These are phyloP conservation scores for Fusarium piperis DNA, from an alignment of 2,329 filamentous ascomycete genomes.

Conservation along the genomic window DNA sequence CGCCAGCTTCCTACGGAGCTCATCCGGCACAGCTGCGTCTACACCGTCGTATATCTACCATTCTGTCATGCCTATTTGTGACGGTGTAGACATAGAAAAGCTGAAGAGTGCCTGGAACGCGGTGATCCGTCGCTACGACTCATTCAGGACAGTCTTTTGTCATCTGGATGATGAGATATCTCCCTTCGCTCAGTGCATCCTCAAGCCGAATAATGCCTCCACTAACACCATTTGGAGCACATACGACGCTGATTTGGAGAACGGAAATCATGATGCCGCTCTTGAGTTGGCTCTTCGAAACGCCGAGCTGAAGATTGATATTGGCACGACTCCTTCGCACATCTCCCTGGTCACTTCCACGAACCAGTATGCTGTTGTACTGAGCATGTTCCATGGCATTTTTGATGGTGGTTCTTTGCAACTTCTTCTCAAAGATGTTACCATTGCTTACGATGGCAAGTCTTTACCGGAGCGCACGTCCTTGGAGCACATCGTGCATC, in stretches of 20 bases:
- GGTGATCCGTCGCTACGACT: neutral
- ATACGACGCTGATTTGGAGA: neutral
- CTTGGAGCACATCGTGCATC: constrained; percentile 1
- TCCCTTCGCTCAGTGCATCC: constrained; percentile 4
- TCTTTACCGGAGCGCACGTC: neutral
- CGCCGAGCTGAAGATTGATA: neutral
- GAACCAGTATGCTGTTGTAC: neutral
- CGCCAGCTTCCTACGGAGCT: neutral
- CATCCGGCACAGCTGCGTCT: neutral
- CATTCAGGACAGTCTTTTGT: constrained; percentile 2
- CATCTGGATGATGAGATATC: neutral
- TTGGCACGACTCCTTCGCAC: neutral
- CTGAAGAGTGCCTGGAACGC: neutral
- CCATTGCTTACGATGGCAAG: neutral
- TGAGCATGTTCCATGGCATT: constrained; percentile 8
- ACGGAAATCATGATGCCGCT: neutral
- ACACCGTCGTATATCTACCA: neutral
- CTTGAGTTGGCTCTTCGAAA: constrained; percentile 1
- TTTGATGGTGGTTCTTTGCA: constrained; percentile 6
- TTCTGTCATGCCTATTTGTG: neutral
- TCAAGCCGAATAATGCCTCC: neutral
- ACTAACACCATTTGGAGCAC: neutral
- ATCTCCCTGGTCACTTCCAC: neutral
- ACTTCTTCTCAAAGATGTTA: neutral
- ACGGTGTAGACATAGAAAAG: neutral